Evolutionary conservation across 164 flowering plant genomes (phyloP).

Genomic region (Vitis rupestris): DNA sequence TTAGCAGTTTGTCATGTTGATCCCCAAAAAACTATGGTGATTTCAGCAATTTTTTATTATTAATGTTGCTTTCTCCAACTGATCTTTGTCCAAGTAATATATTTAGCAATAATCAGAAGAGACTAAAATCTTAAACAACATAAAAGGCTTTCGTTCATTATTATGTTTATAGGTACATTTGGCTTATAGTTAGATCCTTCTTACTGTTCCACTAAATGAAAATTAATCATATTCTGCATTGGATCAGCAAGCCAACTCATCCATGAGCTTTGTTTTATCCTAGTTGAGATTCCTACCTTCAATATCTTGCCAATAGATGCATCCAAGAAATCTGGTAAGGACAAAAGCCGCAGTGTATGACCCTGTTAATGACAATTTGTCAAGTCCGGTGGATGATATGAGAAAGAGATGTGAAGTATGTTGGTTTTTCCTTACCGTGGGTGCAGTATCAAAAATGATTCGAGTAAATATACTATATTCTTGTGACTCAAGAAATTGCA

Average conservation of each 20-base stretch:
- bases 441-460: conserved; percentile 95
- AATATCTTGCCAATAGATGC: conserved; percentile 91
- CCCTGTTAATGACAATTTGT: conserved; percentile 45
- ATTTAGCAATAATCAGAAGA: too few relatives aligned
- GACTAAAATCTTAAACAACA: too few relatives aligned
- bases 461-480: conserved; percentile 78
- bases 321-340: conserved; percentile 82
- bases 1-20: too few relatives aligned
- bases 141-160: neutral
- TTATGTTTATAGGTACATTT: neutral
- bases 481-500: conserved; percentile 85
- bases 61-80: too few relatives aligned
- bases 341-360: conserved; percentile 85
- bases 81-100: too few relatives aligned
- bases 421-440: conserved; percentile 59
- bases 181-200: neutral
- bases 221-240: neutral
- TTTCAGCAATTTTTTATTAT: too few relatives aligned
- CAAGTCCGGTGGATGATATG: conserved; percentile 2
- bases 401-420: neutral
- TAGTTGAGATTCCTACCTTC: conserved; percentile 48
- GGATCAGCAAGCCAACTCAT: neutral
- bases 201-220: neutral
- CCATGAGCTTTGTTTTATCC: neutral
- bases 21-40: too few relatives aligned